These are phyloP conservation scores for Asterella californica DNA, from an alignment of 225 moss, liverwort and hornwort species.

Conservation along the genomic window DNA sequence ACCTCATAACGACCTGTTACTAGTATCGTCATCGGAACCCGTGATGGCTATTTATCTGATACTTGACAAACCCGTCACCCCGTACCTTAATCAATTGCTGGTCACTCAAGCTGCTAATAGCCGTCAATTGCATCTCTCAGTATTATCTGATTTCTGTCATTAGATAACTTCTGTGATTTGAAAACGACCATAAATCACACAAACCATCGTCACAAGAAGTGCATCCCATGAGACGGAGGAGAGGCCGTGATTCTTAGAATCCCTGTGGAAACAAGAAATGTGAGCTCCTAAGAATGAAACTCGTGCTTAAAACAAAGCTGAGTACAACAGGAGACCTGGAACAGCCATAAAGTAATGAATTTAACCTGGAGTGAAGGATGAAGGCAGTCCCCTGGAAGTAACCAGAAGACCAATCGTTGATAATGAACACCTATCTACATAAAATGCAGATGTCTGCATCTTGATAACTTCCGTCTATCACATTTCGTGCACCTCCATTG, in stretches of 20 bases:
- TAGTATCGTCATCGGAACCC: no score
- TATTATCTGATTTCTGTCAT: no score
- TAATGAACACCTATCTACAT: not conserved
- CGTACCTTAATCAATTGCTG: no score
- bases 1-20: no score
- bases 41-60: no score
- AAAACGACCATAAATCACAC: not conserved
- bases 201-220: not conserved
- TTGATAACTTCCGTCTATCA: not conserved
- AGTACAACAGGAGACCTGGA: not conserved
- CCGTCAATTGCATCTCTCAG: no score
- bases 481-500: not conserved
- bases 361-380: not conserved
- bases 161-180: no score
- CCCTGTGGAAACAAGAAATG: not conserved
- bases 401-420: not conserved
- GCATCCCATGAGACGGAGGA: not conserved
- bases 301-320: not conserved
- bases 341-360: not conserved
- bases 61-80: no score
- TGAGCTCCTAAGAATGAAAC: not conserved
- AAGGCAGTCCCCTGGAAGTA: not conserved
- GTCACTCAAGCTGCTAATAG: no score
- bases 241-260: not conserved
- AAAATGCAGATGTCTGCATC: constrained; percentile 1